Base-by-base conservation (phyloP, 306 rosid species). In the Senna tora region DNA sequence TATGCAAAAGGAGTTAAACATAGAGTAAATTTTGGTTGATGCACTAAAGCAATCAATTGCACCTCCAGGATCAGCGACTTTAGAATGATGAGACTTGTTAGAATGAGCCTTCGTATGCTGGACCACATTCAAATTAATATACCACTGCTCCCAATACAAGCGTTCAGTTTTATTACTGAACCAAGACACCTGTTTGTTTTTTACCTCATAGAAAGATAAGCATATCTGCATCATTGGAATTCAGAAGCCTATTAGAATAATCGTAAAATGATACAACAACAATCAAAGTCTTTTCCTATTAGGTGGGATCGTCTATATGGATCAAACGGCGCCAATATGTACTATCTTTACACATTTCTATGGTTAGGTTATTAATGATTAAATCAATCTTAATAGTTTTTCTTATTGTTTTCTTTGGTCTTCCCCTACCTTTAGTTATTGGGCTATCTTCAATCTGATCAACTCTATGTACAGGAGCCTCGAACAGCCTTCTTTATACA, bases 131-230 rank as follows among this genome's bases (percentile, higher is more conserved):
- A 95, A 70, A 85, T 88, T 89, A 72, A 95, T 85, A 83, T 88
- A 86, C 99, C 99, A 95, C 67, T 91, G 99, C 76, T 95, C 99
- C 99, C 99, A 95, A 83, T 85, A 79, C 60, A 85, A 64, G 66
- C 95, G 94, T 79, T 91, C 99, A 67, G 58, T 79, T 83, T 84
- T 94, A 83, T 88, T 87, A 74, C 90, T 83, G 78, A 91, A 95
- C 99, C 96, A 95, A 55, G 89, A 84, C 14, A 85, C 72, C 72
- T 89, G 97, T 76, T 89, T 94, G 77, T 85, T 91, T 85, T 89
- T 91, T 10, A 80, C 87, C 79, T 95, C 96, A 78, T 85, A 95
- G 85, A 95, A 95, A 61, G 97, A 88, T 80, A 95, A 85, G 71
- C 97, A 89, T 79, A 95, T 84, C 97, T 95, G 90, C 78, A 79